Base-by-base conservation (phyloP, 495 filamentous ascomycete species). In the Penicillium argentinense region DNA sequence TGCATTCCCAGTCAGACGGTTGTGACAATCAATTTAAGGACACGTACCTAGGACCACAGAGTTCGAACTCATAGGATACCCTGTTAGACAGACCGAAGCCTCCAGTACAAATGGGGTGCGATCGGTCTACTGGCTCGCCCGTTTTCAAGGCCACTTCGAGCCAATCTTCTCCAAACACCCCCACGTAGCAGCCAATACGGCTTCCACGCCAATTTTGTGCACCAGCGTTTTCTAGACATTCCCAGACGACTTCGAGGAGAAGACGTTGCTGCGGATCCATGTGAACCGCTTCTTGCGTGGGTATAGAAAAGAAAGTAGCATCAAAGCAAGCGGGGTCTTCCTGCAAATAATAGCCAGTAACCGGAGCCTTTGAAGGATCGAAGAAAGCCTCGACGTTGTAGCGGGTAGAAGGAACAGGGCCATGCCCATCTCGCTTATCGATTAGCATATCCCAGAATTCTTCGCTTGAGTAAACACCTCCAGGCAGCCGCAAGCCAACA, bases 241-340 rank as follows among this genome's bases (percentile, higher is more conserved):
- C 68, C 29, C 49, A 56, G 0, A 73, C 61, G 0, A 75, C 69
- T 47, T 86, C 81, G 0, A 85, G 64, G 0, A 86, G 54, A 5
- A 75, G 56, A 0, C 80, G 51, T 41, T 83, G 80, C 17, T 81
- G 75, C 0, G 83, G 83, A 44, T 85, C 80, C 56, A 83, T 72
- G 0, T 56, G 54, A 50, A 71, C 72, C 5, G 69, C 72, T 38
- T 83, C 79, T 0, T 21, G 33, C n/a, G 56, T 51, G 2, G 60
- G 62, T 45, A 80, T 67, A 2, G 54, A 54, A 47, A 82, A 74
- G 47, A 60, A 55, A 0, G 29, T 29, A 0, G 51, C 14, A 36
- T 76, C 72, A 11, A 74, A 45, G 1, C 55, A 24, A 0, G 11
- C 44, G 6, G 61, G 28, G 26, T 69, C 56, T 24, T 77, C 63